A percentile compares a stretch with the other conserved stretches of the same genome.
phyloP scores from a whole-genome alignment of 352 stramenopile species.

The Pythium dissimile region DNA sequence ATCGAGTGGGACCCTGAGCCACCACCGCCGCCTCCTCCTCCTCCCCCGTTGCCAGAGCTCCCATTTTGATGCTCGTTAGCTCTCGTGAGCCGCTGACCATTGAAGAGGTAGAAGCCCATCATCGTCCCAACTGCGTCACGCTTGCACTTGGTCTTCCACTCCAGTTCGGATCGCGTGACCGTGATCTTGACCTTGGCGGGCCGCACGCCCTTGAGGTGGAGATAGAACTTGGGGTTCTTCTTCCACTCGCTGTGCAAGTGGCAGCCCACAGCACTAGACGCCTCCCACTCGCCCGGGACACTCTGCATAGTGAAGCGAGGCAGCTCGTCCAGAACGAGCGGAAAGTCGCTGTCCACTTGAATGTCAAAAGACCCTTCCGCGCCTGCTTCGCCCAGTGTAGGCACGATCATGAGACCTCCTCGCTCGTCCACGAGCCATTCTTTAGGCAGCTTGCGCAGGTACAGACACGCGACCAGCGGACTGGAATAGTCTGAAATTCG shows the following conservation, averaged over 20 bases:
- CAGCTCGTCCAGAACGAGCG: slow-evolving; percentile 59
- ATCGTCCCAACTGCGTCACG: slow-evolving; percentile 83
- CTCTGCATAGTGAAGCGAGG: slow-evolving; percentile 66
- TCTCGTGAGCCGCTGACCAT: slow-evolving; percentile 39
- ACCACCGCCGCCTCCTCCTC: neutral
- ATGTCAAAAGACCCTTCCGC: slow-evolving; percentile 77
- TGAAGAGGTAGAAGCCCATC: slow-evolving; percentile 90
- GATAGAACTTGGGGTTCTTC: slow-evolving; percentile 84
- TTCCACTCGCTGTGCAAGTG: slow-evolving; percentile 85
- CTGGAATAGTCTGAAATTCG: slow-evolving; percentile 57
- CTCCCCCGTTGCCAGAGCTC: slow-evolving; percentile 1
- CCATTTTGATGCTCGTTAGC: slow-evolving; percentile 21
- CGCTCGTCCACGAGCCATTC: slow-evolving; percentile 52
- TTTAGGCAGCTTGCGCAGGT: slow-evolving; percentile 59
- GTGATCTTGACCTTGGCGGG: slow-evolving; percentile 75
- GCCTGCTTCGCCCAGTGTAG: slow-evolving; percentile 67
- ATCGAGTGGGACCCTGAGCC: slow-evolving; percentile 28
- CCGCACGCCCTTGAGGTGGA: slow-evolving; percentile 69
- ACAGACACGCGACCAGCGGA: slow-evolving; percentile 49
- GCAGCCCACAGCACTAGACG: slow-evolving; percentile 53
- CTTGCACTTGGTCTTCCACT: slow-evolving; percentile 81
- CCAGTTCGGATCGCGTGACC: slow-evolving; percentile 73
- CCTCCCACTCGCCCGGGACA: slow-evolving; percentile 74
- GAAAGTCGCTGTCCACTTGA: slow-evolving; percentile 84
- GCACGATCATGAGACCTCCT: slow-evolving; percentile 65